Conservation (phyloP, 495 filamentous ascomycete species). For the Hypoxylon rickii region DNA sequence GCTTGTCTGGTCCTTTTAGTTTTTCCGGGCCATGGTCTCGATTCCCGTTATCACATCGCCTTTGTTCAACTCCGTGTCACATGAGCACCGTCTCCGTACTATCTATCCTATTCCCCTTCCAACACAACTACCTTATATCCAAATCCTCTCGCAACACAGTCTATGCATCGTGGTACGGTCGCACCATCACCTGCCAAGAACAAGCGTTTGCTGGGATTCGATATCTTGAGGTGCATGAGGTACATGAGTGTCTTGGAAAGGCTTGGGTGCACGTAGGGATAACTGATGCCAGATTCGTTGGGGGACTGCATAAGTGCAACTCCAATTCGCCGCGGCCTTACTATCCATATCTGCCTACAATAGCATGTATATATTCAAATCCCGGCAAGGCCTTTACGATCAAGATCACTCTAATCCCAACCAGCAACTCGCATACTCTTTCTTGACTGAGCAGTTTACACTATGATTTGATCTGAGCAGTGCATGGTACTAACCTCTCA, state of each 20-base stretch:
- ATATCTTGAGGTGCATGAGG: constrained; percentile 3
- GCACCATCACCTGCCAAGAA: constrained; percentile 6
- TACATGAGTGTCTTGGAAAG: constrained; percentile 12
- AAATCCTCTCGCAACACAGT: not conserved
- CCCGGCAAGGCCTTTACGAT: not conserved
- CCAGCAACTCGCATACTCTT: not conserved
- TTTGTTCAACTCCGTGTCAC: no score
- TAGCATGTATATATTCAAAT: constrained; percentile 13
- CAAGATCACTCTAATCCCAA: constrained; percentile 3
- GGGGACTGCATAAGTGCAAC: constrained; percentile 4
- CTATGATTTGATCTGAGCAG: not conserved
- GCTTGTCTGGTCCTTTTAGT: constrained; percentile 6
- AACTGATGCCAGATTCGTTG: constrained; percentile 8
- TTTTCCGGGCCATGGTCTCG: not conserved
- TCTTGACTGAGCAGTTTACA: not conserved
- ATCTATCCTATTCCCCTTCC: no score
- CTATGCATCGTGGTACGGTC: not conserved
- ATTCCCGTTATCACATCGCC: not conserved
- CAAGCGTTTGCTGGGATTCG: constrained; percentile 17
- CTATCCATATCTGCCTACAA: constrained; percentile 11
- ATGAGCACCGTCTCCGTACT: no score
- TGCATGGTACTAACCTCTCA: constrained; percentile 5
- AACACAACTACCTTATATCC: not conserved
- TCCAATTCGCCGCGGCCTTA: constrained; percentile 21
- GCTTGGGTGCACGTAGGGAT: constrained; percentile 14